phyloP scores from a whole-genome alignment of 2,329 filamentous ascomycete species.

The Arthrobotrys pseudoclavata region DNA sequence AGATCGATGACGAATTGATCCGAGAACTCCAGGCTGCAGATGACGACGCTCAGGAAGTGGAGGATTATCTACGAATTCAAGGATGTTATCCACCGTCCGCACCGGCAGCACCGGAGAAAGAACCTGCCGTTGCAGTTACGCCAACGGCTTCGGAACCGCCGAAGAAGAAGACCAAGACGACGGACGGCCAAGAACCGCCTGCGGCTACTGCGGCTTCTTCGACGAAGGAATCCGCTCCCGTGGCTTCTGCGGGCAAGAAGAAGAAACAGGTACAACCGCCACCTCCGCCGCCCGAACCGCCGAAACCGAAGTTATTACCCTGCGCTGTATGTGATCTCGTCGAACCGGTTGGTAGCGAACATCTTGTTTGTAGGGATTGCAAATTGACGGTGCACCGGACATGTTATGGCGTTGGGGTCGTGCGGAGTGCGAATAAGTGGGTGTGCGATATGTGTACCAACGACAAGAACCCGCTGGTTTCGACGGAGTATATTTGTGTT shows the following conservation, averaged over 20 bases:
- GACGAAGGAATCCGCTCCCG: conserved; percentile 65
- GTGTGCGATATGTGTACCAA: conserved; percentile 96
- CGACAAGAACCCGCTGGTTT: conserved; percentile 90
- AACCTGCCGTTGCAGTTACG: conserved; percentile 62
- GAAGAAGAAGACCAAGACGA: conserved; percentile 75
- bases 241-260: conserved; percentile 68
- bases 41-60: conserved; percentile 67
- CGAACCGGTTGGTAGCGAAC: conserved; percentile 78
- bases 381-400: conserved; percentile 89
- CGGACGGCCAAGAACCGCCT: conserved; percentile 66
- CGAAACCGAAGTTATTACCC: conserved; percentile 81
- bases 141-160: conserved; percentile 70
- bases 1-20: conserved; percentile 89
- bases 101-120: conserved; percentile 60
- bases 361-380: conserved; percentile 86
- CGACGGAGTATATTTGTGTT: conserved; percentile 85
- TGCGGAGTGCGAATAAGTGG: conserved; percentile 82
- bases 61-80: conserved; percentile 19
- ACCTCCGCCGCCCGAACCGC: conserved; percentile 79
- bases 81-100: conserved; percentile 63
- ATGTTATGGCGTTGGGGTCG: conserved; percentile 88
- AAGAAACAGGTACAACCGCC: conserved; percentile 67
- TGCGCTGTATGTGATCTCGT: conserved; percentile 86
- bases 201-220: conserved; percentile 65
- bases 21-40: conserved; percentile 78